Evolutionary conservation across 352 stramenopile species (phyloP).

Genomic region (Pythium folliculosum): DNA sequence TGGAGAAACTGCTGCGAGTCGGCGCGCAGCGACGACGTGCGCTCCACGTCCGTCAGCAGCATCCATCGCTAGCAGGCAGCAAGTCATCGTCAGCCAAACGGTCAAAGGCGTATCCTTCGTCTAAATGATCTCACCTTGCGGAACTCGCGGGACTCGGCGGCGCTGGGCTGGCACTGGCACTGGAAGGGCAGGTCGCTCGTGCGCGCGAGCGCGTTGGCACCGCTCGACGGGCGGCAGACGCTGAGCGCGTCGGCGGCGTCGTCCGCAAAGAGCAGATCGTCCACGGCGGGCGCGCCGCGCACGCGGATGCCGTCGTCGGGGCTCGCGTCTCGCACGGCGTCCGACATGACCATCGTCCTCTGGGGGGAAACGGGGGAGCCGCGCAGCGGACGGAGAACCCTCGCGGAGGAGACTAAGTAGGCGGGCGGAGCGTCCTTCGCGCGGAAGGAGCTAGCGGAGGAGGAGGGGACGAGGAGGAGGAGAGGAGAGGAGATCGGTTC

Average conservation of each 20-base stretch:
- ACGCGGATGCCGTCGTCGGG: constrained; percentile 37
- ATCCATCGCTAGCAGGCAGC: constrained; percentile 55
- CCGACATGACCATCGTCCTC: constrained; percentile 45
- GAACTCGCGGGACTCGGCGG: constrained; percentile 76
- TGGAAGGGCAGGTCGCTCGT: constrained; percentile 27
- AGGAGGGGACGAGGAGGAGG: background rate
- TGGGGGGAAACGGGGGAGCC: too few relatives aligned
- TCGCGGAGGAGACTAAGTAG: too few relatives aligned
- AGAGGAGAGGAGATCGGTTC: background rate
- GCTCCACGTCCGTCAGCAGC: constrained; percentile 78
- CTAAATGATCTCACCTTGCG: constrained; percentile 53
- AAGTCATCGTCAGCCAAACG: background rate
- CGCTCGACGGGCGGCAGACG: constrained; percentile 17
- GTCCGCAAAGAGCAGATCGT: constrained; percentile 27
- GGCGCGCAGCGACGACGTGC: constrained; percentile 62
- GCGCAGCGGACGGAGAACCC: too few relatives aligned
- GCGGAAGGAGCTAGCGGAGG: background rate
- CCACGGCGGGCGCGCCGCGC: constrained; percentile 20
- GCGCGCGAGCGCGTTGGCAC: constrained; percentile 18
- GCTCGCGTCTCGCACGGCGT: constrained; percentile 36
- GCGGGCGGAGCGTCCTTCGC: too few relatives aligned
- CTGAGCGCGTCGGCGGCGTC: constrained; percentile 14
- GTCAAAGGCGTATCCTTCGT: background rate
- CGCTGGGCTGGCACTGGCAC: constrained; percentile 67
- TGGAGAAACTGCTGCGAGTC: constrained; percentile 72